phyloP scores from a whole-genome alignment of 371 early-diverging fungal species.

The Apophysomyces trapeziformis region DNA sequence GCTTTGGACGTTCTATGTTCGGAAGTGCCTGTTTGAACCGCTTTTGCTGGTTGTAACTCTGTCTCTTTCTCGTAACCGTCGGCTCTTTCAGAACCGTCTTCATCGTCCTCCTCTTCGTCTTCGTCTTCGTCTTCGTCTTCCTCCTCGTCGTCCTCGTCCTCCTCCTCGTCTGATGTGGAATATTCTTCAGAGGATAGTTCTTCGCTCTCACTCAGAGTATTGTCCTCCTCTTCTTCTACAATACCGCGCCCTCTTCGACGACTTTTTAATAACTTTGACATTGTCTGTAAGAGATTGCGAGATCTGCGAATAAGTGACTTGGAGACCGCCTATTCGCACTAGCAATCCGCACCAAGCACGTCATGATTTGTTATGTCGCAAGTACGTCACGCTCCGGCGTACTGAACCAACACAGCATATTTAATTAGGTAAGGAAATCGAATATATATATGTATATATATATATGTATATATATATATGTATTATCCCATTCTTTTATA shows the following conservation, averaged over 20 bases:
- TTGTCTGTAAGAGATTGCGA: neutral
- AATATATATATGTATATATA: too few relatives aligned
- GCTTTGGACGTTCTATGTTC: neutral
- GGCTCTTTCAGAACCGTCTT: neutral
- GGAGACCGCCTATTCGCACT: too few relatives aligned
- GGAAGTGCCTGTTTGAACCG: neutral
- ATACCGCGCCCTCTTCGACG: conserved; percentile 1
- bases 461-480: too few relatives aligned
- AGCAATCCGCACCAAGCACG: too few relatives aligned
- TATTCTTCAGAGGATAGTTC: neutral
- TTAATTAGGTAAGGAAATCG: too few relatives aligned
- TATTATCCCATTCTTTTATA: too few relatives aligned
- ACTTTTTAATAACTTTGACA: conserved; percentile 1
- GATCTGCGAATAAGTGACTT: too few relatives aligned
- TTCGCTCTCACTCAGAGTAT: neutral
- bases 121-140: neutral
- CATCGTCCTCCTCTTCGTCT: neutral
- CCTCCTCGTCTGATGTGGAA: neutral
- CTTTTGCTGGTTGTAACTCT: neutral
- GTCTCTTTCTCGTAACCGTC: neutral
- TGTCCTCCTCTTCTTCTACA: conserved; percentile 5
- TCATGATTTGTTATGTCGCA: too few relatives aligned
- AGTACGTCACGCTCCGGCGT: too few relatives aligned
- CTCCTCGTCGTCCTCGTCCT: neutral
- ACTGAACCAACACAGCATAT: too few relatives aligned